A percentile compares a stretch with the other conserved stretches of the same genome.
Evolutionary conservation across 1,284 basidiomycete genomes (phyloP).

Genomic region (Heliocybe sulcata): DNA sequence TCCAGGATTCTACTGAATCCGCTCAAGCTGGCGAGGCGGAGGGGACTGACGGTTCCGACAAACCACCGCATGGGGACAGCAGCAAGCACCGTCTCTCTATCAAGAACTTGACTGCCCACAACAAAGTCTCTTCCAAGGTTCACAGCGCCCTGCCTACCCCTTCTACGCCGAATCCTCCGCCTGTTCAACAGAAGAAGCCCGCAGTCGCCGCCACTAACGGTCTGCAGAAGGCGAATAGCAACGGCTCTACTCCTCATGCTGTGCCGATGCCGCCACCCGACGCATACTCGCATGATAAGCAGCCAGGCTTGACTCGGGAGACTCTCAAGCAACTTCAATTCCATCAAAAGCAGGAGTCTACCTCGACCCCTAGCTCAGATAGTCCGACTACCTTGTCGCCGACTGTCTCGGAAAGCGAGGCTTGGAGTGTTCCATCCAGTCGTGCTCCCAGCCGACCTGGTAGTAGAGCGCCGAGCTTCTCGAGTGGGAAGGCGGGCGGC

Average conservation of each 20-base stretch:
- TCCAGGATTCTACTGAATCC: background rate
- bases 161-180: background rate
- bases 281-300: constrained; percentile 39
- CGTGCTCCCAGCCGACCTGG: constrained; percentile 38
- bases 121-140: background rate
- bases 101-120: background rate
- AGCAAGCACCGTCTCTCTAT: background rate
- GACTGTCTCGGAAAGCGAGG: constrained; percentile 51
- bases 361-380: constrained; percentile 27
- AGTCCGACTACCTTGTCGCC: constrained; percentile 33
- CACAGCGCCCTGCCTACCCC: background rate
- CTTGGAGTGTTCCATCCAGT: constrained; percentile 55
- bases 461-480: constrained; percentile 46
- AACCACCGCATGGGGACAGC: constrained; percentile 1
- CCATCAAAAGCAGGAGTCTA: constrained; percentile 19
- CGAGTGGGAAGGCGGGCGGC: constrained; percentile 33
- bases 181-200: background rate
- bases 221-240: background rate
- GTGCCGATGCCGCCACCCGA: constrained; percentile 53
- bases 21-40: background rate
- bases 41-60: constrained; percentile 3
- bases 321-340: constrained; percentile 35
- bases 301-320: constrained; percentile 45
- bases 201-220: background rate
- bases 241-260: constrained; percentile 8